Percentiles rank a stretch among this genome's conserved stretches.
These are phyloP conservation scores for Garcia nutans DNA, from an alignment of 345 rosid genomes.

Conservation along the genomic window DNA sequence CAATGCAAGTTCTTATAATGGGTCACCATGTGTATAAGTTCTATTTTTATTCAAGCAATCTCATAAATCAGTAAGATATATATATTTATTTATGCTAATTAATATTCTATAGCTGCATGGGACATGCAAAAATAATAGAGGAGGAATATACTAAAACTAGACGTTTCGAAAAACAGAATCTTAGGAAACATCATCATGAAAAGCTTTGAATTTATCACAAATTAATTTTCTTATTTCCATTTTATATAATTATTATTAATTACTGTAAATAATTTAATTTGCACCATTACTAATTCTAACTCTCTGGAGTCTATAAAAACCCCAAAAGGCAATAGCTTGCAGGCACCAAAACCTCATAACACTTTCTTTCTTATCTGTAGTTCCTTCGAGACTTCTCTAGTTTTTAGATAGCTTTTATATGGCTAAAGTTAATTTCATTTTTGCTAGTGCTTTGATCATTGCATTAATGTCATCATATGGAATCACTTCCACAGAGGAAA, in stretches of 20 bases:
- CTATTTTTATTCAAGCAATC: not conserved
- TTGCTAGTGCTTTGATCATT: conserved; percentile 16
- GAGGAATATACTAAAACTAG: not conserved
- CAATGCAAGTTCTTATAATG: not conserved
- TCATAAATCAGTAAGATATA: not conserved
- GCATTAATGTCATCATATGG: conserved; percentile 21
- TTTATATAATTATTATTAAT: not conserved
- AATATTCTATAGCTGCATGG: conserved; percentile 39
- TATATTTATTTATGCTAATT: not conserved
- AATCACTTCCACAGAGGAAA: conserved; percentile 24
- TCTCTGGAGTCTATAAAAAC: conserved; percentile 33
- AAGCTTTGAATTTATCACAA: conserved; percentile 2
- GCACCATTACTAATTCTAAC: not conserved
- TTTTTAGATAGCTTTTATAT: not conserved
- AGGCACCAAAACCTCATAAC: conserved; percentile 12
- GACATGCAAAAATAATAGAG: conserved; percentile 38
- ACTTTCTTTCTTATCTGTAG: not conserved
- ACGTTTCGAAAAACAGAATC: conserved; percentile 13
- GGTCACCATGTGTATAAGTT: too few species aligned
- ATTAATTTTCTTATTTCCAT: not conserved
- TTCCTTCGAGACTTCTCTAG: too few species aligned
- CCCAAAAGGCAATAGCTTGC: conserved; percentile 6
- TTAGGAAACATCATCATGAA: conserved; percentile 33
- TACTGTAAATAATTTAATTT: not conserved
- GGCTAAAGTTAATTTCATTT: conserved; percentile 25